These are phyloP conservation scores for Cercospora zeae-maydis DNA, from an alignment of 2,329 filamentous ascomycete genomes.

Conservation along the genomic window DNA sequence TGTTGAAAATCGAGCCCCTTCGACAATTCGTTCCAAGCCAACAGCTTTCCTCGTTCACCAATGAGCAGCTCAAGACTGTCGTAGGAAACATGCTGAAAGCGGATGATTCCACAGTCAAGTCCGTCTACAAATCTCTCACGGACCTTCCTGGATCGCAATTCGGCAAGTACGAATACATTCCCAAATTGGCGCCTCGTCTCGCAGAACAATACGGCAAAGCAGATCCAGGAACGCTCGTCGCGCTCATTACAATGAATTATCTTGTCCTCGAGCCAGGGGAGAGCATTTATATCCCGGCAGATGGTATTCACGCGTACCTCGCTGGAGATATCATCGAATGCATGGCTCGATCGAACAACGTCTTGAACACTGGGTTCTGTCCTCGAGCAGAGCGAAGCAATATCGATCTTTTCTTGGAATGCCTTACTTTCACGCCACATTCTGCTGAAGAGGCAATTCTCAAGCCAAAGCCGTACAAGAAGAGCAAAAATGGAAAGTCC, in stretches of 20 bases:
- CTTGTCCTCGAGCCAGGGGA: slow-evolving; percentile 63
- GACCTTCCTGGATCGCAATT: slow-evolving; percentile 50
- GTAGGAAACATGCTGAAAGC: slow-evolving; percentile 55
- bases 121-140: slow-evolving; percentile 53
- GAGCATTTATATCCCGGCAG: slow-evolving; percentile 66
- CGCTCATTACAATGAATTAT: slow-evolving; percentile 71
- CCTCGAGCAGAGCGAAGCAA: slow-evolving; percentile 62
- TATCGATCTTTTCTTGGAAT: slow-evolving; percentile 60
- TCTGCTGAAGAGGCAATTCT: slow-evolving; percentile 56
- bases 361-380: slow-evolving; percentile 74
- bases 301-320: slow-evolving; percentile 71
- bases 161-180: slow-evolving; percentile 56
- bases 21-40: slow-evolving; percentile 51
- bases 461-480: slow-evolving; percentile 47
- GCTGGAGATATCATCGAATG: slow-evolving; percentile 73
- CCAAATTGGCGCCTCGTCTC: slow-evolving; percentile 61
- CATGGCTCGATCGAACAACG: slow-evolving; percentile 73
- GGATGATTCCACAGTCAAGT: slow-evolving; percentile 51
- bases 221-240: slow-evolving; percentile 67
- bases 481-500: slow-evolving; percentile 58
- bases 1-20: slow-evolving; percentile 57
- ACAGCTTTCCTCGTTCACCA: slow-evolving; percentile 56
- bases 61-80: slow-evolving; percentile 56
- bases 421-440: slow-evolving; percentile 63
- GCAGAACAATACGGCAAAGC: slow-evolving; percentile 59